Conservation (phyloP, 495 filamentous ascomycete genomes). For the Thermothielavioides terrestris region DNA sequence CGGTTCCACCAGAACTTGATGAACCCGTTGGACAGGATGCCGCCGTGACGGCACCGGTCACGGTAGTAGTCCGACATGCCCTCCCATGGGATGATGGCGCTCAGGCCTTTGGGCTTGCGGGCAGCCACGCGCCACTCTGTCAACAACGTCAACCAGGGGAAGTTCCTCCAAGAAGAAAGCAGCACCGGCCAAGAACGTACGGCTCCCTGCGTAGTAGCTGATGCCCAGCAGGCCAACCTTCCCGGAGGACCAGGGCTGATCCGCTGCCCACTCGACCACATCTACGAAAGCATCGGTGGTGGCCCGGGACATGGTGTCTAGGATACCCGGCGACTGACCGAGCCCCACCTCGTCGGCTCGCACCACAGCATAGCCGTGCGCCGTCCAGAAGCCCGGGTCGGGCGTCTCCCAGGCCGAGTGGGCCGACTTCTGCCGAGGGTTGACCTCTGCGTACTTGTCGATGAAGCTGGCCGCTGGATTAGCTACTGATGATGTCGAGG, state of each 20-base stretch:
- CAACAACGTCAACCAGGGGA: not conserved
- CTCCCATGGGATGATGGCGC: constrained; percentile 57
- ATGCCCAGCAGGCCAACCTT: constrained; percentile 57
- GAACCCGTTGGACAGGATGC: constrained; percentile 55
- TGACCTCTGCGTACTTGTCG: constrained; percentile 35
- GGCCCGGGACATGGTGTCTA: constrained; percentile 52
- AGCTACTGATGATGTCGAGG: not conserved
- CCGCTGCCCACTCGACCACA: constrained; percentile 56
- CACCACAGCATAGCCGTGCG: constrained; percentile 52
- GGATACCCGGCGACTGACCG: constrained; percentile 48
- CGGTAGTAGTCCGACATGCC: constrained; percentile 63
- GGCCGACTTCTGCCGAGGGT: constrained; percentile 37
- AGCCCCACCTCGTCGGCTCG: constrained; percentile 51
- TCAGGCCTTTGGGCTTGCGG: constrained; percentile 48
- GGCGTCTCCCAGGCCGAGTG: constrained; percentile 60
- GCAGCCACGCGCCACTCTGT: constrained; percentile 54
- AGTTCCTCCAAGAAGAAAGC: not conserved
- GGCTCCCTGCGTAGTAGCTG: constrained; percentile 51
- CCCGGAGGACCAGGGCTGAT: constrained; percentile 51
- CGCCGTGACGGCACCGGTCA: constrained; percentile 55
- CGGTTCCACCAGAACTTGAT: constrained; percentile 60
- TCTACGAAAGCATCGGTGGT: constrained; percentile 53
- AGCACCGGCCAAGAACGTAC: too few species aligned
- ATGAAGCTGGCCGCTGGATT: constrained; percentile 29
- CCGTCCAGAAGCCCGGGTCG: constrained; percentile 54